A percentile compares a stretch with the other conserved stretches of the same genome.
Conservation (phyloP, 352 stramenopile species). For the Phytophthora fragariae region DNA sequence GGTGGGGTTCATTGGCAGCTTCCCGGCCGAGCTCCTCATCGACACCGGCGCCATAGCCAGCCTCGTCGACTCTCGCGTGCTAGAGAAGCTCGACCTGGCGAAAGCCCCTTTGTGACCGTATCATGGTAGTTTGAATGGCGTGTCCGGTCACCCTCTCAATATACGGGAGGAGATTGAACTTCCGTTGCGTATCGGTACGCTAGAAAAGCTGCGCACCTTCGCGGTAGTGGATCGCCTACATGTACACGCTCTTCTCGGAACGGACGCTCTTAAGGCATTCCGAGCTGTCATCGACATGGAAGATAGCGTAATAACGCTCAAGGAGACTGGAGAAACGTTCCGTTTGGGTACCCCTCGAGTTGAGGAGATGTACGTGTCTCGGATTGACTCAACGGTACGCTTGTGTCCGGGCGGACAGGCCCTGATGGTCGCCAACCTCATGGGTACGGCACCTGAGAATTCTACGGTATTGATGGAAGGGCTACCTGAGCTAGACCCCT, state of each 20-base stretch:
- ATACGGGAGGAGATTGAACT: background rate
- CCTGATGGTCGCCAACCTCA: background rate
- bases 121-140: no score
- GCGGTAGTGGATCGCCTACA: background rate
- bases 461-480: background rate
- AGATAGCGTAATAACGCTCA: background rate
- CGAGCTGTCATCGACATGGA: background rate
- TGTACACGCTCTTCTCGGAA: background rate
- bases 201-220: background rate
- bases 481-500: no score
- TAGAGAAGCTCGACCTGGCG: no score
- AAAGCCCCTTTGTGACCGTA: no score
- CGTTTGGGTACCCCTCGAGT: background rate
- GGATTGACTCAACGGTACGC: background rate
- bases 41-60: no score
- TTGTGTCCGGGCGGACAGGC: background rate
- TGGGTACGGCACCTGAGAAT: background rate
- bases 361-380: background rate
- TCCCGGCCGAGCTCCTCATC: no score
- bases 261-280: background rate
- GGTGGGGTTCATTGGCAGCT: no score
- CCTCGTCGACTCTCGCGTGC: no score
- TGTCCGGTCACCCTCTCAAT: background rate
- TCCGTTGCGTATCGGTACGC: background rate
- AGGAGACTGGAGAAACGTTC: background rate